Base-by-base conservation (phyloP, 2,329 filamentous ascomycete genomes). In the Sporothrix schenckii region DNA sequence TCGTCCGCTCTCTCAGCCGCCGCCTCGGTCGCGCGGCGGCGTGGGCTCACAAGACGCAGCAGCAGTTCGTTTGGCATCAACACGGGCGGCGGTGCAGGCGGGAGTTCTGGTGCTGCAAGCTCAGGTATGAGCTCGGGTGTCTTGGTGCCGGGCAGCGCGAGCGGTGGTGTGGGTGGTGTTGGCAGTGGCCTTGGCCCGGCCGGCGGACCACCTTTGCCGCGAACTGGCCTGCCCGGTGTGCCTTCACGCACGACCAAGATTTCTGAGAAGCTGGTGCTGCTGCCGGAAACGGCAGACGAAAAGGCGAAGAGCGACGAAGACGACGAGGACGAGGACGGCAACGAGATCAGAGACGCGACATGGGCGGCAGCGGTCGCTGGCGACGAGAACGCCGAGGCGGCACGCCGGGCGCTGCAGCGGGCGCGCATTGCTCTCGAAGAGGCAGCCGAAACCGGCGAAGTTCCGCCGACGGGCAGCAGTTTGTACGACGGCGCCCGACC, bases 221-320 rank as follows among this genome's bases (percentile, higher is more conserved):
- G 77, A 9, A 75, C 76, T 4, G 86, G 85, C 72, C 81, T 83
- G 75, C 85, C 88, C 70, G 86, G 84, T 58, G 81, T 97, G 74
- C 95, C 94, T 0, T 91, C 92, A 6, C 88, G 95, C 68, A 96
- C 93, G 50, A 96, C 93, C 39, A 97, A 98, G 80, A 91, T 97
- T 74, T 97, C 92, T 79, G 93, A 98, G 82, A 98, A 98, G 81
- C 85, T 99, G n/a, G 95, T 99, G 0, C 84, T 98, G 49, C 85
- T 99, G 16, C 95, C 95, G 0, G 94, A 97, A 77, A 91, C 70
- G 24, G 68, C 44, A 24, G 41, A 66, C 47, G 86, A 86, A 10
- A 56, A 68, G 39, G 69, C 27, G 16, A 50, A 69, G 14, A 47
- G 53, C 19, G 84, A 84, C 39, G 85, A 87, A 69, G 87, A 88